Percentiles rank a stretch among this genome's conserved stretches.
Conservation (phyloP, 1,284 basidiomycete species). For the Austropuccinia psidii region DNA sequence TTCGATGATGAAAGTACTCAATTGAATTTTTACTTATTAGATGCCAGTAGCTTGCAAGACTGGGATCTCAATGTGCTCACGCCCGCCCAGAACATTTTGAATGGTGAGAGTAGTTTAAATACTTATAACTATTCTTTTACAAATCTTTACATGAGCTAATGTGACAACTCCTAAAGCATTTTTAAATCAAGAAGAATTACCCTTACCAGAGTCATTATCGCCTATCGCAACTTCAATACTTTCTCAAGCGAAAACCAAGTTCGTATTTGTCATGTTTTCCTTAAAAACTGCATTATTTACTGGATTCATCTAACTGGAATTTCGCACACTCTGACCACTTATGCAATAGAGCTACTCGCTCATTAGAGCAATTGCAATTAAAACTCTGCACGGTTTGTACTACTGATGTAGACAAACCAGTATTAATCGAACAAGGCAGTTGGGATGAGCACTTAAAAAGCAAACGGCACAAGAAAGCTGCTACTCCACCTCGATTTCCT, state of each 20-base stretch:
- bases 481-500: too few species aligned
- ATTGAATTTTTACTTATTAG: constrained; percentile 56
- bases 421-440: constrained; percentile 15
- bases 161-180: constrained; percentile 8
- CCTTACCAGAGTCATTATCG: constrained; percentile 1
- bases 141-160: too few species aligned
- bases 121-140: too few species aligned
- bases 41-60: constrained; percentile 60
- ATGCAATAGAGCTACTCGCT: background rate
- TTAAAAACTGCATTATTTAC: background rate
- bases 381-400: constrained; percentile 17
- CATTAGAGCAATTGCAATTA: constrained; percentile 1
- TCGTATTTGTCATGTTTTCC: too few species aligned
- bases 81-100: constrained; percentile 42
- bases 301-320: background rate
- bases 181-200: background rate
- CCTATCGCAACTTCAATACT: background rate
- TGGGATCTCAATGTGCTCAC: constrained; percentile 53
- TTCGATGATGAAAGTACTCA: constrained; percentile 46
- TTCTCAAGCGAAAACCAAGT: constrained; percentile 1
- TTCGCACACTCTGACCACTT: background rate
- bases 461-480: constrained; percentile 13
- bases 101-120: constrained; percentile 25
- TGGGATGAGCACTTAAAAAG: constrained; percentile 23
- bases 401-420: background rate